phyloP scores from a whole-genome alignment of 768 basidiomycete species.

The Termitomyces sp. region DNA sequence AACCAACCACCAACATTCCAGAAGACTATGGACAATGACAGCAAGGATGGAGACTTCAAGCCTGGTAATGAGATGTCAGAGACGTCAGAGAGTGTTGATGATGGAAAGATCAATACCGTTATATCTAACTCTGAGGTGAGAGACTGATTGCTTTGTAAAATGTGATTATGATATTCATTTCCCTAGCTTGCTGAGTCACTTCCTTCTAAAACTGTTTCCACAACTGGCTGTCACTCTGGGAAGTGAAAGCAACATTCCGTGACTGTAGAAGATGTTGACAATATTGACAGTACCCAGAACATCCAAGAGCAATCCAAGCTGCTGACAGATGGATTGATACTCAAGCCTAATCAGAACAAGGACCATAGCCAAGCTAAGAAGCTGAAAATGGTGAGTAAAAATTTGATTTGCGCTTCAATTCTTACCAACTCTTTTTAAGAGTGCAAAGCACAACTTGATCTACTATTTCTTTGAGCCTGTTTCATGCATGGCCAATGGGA shows the following conservation, averaged over 20 bases:
- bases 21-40: neutral
- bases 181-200: neutral
- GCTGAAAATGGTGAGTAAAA: neutral
- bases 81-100: neutral
- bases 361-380: neutral
- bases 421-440: neutral
- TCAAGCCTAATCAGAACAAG: neutral
- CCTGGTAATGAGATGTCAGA: neutral
- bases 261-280: neutral
- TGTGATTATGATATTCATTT: neutral
- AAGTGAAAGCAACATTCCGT: neutral
- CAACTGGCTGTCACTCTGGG: neutral
- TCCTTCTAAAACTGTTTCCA: neutral
- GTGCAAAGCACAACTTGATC: neutral
- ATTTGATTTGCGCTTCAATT: neutral
- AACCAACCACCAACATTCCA: neutral
- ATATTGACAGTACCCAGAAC: neutral
- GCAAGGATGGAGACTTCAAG: neutral
- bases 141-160: neutral
- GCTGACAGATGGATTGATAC: neutral
- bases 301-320: neutral
- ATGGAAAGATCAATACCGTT: neutral
- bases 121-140: neutral
- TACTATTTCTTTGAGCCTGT: conserved; percentile 4
- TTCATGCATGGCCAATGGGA: neutral